A percentile compares a stretch with the other conserved stretches of the same genome.
These are phyloP conservation scores for Fusarium robinianum DNA, from an alignment of 2,329 filamentous ascomycete species.

Conservation along the genomic window DNA sequence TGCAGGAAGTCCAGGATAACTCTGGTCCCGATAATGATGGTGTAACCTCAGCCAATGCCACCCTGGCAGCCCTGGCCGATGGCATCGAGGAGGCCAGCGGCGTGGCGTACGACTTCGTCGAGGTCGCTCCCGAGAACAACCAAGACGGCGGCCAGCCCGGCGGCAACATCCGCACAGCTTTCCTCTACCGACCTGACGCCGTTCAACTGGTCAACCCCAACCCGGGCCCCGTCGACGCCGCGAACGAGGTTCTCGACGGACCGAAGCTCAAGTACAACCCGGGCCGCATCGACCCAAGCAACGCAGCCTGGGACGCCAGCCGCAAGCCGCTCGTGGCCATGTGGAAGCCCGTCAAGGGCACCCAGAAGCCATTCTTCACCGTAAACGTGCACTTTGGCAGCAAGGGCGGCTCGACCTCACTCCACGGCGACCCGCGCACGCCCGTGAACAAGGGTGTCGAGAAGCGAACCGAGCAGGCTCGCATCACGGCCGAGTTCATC, in stretches of 20 bases:
- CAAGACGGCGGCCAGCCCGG: slow-evolving; percentile 69
- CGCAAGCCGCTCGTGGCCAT: slow-evolving; percentile 70
- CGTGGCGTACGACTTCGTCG: slow-evolving; percentile 62
- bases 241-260: slow-evolving; percentile 59
- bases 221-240: slow-evolving; percentile 57
- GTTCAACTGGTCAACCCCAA: slow-evolving; percentile 64
- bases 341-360: slow-evolving; percentile 62
- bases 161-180: slow-evolving; percentile 73
- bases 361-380: slow-evolving; percentile 64
- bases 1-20: slow-evolving; percentile 74
- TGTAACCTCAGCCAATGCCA: slow-evolving; percentile 59
- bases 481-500: slow-evolving; percentile 63
- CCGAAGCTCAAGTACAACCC: slow-evolving; percentile 70
- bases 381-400: slow-evolving; percentile 71
- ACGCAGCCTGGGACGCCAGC: slow-evolving; percentile 61
- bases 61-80: slow-evolving; percentile 58
- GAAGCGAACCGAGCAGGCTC: slow-evolving; percentile 59
- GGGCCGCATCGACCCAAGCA: slow-evolving; percentile 66
- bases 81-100: slow-evolving; percentile 56
- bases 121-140: slow-evolving; percentile 63
- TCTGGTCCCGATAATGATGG: slow-evolving; percentile 65
- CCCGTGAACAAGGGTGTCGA: slow-evolving; percentile 68
- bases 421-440: slow-evolving; percentile 68
- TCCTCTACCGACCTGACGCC: slow-evolving; percentile 66
- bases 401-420: slow-evolving; percentile 67